Evolutionary conservation across 148 eudicot genomes (phyloP).

Genomic region (Selenicereus undatus): DNA sequence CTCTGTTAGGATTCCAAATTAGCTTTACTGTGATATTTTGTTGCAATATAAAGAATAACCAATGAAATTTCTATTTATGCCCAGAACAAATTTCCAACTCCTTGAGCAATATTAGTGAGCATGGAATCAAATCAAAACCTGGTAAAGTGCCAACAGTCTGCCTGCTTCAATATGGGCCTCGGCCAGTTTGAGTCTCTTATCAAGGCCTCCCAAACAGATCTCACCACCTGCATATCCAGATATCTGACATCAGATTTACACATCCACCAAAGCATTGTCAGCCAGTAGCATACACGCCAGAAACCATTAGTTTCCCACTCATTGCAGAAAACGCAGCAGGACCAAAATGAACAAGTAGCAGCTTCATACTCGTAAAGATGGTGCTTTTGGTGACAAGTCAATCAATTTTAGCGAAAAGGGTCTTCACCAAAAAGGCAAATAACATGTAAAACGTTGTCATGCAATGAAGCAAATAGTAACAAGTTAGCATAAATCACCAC

Average conservation of each 20-base stretch:
- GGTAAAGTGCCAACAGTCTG: conserved; percentile 84
- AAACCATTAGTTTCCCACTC: not conserved
- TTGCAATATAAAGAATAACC: not conserved
- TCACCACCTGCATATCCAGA: conserved; percentile 47
- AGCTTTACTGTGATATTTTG: not conserved
- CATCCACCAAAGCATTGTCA: conserved; percentile 13
- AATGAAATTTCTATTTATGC: not conserved
- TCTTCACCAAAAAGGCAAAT: not conserved
- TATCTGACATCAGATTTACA: conserved; percentile 16
- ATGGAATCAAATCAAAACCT: conserved; percentile 43
- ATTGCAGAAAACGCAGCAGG: not conserved
- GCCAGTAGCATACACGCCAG: not conserved
- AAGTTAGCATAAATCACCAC: not conserved
- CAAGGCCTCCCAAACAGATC: conserved; percentile 40
- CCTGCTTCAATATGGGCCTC: conserved; percentile 99
- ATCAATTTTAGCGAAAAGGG: not conserved
- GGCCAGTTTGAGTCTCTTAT: conserved; percentile 61
- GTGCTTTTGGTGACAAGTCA: not conserved
- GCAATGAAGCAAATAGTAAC: not conserved
- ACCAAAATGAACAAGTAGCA: not conserved
- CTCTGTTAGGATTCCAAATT: not conserved
- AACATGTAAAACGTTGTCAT: not conserved
- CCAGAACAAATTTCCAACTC: not conserved
- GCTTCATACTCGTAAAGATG: not conserved
- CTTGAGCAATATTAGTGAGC: not conserved